Conservation (phyloP, 192 early-diverging fungal genomes). For the Martensiomyces pterosporus region DNA sequence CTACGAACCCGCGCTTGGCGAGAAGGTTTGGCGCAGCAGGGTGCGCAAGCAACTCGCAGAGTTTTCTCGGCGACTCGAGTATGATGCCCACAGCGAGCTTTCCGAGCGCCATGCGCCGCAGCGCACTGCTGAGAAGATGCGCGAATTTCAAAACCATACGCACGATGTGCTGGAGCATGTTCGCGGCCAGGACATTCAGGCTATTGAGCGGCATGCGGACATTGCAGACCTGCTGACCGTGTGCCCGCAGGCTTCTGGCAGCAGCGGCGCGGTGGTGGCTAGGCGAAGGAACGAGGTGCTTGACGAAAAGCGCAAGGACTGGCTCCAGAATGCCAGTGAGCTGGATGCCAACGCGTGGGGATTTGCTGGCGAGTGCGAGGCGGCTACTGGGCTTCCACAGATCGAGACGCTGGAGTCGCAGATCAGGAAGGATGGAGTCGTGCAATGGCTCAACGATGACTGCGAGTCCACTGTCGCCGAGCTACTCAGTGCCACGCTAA, state of each 20-base stretch:
- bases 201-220: slow-evolving; percentile 18
- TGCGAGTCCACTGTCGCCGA: slow-evolving; percentile 28
- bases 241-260: slow-evolving; percentile 11
- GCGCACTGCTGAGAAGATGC: slow-evolving; percentile 60
- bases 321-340: slow-evolving; percentile 12
- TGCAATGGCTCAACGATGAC: slow-evolving; percentile 48
- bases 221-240: slow-evolving; percentile 27
- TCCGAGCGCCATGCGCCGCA: slow-evolving; percentile 52
- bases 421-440: slow-evolving; percentile 22
- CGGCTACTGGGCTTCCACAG: slow-evolving; percentile 21
- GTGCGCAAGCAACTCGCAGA: slow-evolving; percentile 23
- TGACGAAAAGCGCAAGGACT: slow-evolving; percentile 30
- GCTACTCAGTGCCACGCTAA: background rate
- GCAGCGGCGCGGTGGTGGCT: slow-evolving; percentile 17
- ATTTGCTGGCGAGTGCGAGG: slow-evolving; percentile 41
- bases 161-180: slow-evolving; percentile 23
- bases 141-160: slow-evolving; percentile 12
- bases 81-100: slow-evolving; percentile 34
- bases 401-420: slow-evolving; percentile 30
- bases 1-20: slow-evolving; percentile 19
- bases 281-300: slow-evolving; percentile 38
- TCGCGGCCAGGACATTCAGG: slow-evolving; percentile 7
- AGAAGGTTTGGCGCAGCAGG: slow-evolving; percentile 37
- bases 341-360: slow-evolving; percentile 17
- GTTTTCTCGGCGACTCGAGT: slow-evolving; percentile 20